These are phyloP conservation scores for Biscogniauxia sp. DNA, from an alignment of 2,329 filamentous ascomycete species.

Conservation along the genomic window DNA sequence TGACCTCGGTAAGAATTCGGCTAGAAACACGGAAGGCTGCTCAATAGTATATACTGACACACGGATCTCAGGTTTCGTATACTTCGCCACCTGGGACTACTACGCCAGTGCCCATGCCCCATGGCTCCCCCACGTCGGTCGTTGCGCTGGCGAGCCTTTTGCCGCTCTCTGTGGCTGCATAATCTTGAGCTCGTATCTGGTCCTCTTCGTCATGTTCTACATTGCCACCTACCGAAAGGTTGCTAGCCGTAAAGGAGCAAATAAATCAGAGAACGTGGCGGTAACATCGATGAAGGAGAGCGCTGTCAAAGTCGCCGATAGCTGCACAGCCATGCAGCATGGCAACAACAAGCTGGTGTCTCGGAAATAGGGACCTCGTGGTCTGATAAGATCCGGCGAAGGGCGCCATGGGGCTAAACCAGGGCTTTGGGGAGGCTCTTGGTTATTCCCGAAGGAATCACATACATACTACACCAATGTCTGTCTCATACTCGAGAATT, in stretches of 20 bases:
- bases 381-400: not conserved
- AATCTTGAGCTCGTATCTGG: conserved; percentile 72
- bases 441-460: too few relatives aligned
- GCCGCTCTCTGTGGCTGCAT: conserved; percentile 72
- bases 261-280: conserved; percentile 16
- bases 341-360: conserved; percentile 13
- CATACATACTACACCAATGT: too few relatives aligned
- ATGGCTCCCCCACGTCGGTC: conserved; percentile 65
- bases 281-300: conserved; percentile 26
- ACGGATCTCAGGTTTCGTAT: conserved; percentile 62
- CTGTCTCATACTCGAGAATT: not conserved
- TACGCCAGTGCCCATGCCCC: conserved; percentile 70
- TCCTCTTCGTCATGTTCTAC: conserved; percentile 79
- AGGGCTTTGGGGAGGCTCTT: too few relatives aligned
- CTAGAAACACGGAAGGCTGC: too few relatives aligned
- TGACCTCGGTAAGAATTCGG: conserved; percentile 69
- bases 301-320: conserved; percentile 24
- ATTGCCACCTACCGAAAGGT: conserved; percentile 70
- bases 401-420: too few relatives aligned
- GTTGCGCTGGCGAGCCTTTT: conserved; percentile 74
- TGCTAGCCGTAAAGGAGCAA: conserved; percentile 41
- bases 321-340: conserved; percentile 26
- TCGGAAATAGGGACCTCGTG: conserved; percentile 12
- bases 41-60: conserved; percentile 6
- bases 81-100: conserved; percentile 79